Percentiles rank a stretch among this genome's conserved stretches.
Conservation (phyloP, 78 protist species). For the Dictyostelium purpureum region DNA sequence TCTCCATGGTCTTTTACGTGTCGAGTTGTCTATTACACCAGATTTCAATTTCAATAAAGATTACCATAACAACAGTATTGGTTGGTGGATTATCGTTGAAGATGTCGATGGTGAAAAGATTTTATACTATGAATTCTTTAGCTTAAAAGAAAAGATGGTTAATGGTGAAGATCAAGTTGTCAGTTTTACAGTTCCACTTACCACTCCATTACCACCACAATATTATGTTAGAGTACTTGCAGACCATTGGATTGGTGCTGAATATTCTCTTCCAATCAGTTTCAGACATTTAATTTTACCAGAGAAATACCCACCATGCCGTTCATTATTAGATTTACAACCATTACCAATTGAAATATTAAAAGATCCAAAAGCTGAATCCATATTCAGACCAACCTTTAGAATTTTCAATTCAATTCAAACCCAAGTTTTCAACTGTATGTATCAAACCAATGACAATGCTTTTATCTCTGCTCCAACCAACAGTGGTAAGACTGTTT, state of each 20-base stretch:
- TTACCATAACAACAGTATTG: constrained; percentile 91
- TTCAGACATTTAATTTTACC: constrained; percentile 97
- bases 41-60: constrained; percentile 93
- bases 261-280: constrained; percentile 92
- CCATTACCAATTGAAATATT: constrained; percentile 91
- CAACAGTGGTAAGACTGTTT: constrained; percentile 97
- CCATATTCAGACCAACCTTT: neutral
- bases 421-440: constrained; percentile 93
- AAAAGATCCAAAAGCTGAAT: constrained; percentile 27
- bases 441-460: constrained; percentile 88
- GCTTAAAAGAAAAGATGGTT: constrained; percentile 83
- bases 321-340: constrained; percentile 94
- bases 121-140: constrained; percentile 94
- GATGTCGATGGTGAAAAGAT: constrained; percentile 98
- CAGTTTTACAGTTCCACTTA: constrained; percentile 94
- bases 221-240: constrained; percentile 92
- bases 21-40: constrained; percentile 94
- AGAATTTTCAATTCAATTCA: constrained; percentile 94
- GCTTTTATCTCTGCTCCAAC: constrained; percentile 96
- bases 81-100: constrained; percentile 95
- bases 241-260: constrained; percentile 97
- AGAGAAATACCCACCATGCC: constrained; percentile 88
- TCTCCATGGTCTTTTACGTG: constrained; percentile 89
- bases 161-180: constrained; percentile 85
- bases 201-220: constrained; percentile 98